These are phyloP conservation scores for Austroboletus eburneus DNA, from an alignment of 768 basidiomycete species.

Conservation along the genomic window DNA sequence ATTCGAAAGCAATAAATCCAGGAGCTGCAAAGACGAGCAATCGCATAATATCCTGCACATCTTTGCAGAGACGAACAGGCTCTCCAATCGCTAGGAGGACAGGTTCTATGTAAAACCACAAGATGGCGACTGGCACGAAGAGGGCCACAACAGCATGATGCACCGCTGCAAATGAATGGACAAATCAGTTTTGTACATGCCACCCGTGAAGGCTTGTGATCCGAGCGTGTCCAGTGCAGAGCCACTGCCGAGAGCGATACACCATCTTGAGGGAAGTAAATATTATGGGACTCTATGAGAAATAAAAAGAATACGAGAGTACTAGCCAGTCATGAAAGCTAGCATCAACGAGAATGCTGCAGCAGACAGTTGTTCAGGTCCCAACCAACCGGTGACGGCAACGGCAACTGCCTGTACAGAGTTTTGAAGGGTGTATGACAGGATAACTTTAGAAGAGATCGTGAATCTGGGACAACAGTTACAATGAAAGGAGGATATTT, in stretches of 20 bases:
- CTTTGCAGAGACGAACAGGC: slow-evolving; percentile 47
- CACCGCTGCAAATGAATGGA: slow-evolving; percentile 75
- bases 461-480: slow-evolving; percentile 9
- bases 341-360: slow-evolving; percentile 75
- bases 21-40: slow-evolving; percentile 63
- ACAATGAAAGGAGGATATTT: not conserved
- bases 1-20: slow-evolving; percentile 72
- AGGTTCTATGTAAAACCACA: slow-evolving; percentile 65
- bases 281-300: slow-evolving; percentile 49
- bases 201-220: slow-evolving; percentile 72
- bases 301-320: slow-evolving; percentile 19
- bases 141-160: slow-evolving; percentile 60
- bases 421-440: slow-evolving; percentile 71
- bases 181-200: slow-evolving; percentile 52
- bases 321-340: slow-evolving; percentile 75
- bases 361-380: slow-evolving; percentile 66
- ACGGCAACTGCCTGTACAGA: slow-evolving; percentile 67
- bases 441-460: slow-evolving; percentile 43
- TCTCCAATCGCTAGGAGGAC: slow-evolving; percentile 63
- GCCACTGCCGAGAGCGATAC: slow-evolving; percentile 70
- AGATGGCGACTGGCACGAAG: slow-evolving; percentile 54
- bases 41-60: slow-evolving; percentile 64
- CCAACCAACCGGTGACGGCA: slow-evolving; percentile 60
- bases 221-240: slow-evolving; percentile 76
- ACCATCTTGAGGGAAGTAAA: slow-evolving; percentile 53